Conservation (phyloP, 306 rosid genomes). For the Clitoria ternatea region DNA sequence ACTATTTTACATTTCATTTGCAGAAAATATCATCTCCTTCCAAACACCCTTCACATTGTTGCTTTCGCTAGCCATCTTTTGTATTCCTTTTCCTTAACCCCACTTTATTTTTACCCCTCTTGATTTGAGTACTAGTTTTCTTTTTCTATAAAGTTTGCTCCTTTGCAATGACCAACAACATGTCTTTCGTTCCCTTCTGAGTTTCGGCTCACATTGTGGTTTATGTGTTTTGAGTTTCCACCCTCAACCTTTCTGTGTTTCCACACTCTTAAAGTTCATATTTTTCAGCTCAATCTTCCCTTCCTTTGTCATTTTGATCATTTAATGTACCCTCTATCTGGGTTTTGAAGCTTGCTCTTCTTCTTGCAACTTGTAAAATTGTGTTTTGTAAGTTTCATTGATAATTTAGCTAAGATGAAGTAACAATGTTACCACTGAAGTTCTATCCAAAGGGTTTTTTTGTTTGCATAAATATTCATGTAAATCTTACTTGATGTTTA, state of each 20-base stretch:
- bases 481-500: not conserved
- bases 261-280: slow-evolving; percentile 4
- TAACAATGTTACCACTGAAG: not conserved
- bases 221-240: not conserved
- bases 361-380: not conserved
- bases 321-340: not conserved
- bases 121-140: not conserved
- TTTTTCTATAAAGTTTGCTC: not conserved
- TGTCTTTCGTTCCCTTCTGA: slow-evolving; percentile 16
- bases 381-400: not conserved
- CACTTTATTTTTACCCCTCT: not conserved
- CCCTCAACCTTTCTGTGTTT: not conserved
- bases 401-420: slow-evolving; percentile 1
- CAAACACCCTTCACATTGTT: not conserved
- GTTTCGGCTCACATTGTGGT: slow-evolving; percentile 32
- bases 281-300: slow-evolving; percentile 4
- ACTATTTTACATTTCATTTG: slow-evolving; percentile 25
- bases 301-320: not conserved
- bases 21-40: slow-evolving; percentile 24
- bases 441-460: not conserved
- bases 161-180: slow-evolving; percentile 18
- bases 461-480: not conserved
- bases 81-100: not conserved
- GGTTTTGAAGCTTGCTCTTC: slow-evolving; percentile 1
- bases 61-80: not conserved